Base-by-base conservation (phyloP, 805 yeast species). In the Metschnikowia hibisci region DNA sequence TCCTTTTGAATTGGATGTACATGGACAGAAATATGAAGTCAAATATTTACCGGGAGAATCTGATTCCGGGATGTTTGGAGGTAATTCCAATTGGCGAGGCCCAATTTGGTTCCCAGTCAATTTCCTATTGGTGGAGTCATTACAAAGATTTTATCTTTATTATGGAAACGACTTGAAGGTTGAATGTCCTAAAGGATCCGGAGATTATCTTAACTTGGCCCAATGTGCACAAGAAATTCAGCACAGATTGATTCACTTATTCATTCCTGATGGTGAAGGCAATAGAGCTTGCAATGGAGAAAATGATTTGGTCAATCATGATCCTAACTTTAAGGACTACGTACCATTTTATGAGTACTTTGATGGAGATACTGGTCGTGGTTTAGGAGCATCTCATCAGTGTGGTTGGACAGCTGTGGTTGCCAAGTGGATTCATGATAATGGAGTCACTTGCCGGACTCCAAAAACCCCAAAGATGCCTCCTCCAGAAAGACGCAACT, bases 21-120 rank as follows among this genome's bases (percentile, higher is more conserved):
- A 86, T 61, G 95, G 95, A 13, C 74, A 79, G 52, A 69, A 74
- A 31, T 89, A 82, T 63, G 68, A 72, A 34, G 90, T 87, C 26
- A 76, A 77, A 46, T 87, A 88, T 63, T 75, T 87, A 42, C 84
- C 95, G 4, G 96, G 95, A 25, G 96, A 87, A 58, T 84, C 95
- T 23, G 91, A 87, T 59, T 83, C 95, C 5, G 96, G 96, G 4
- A 78, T 90, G 78, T 89, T 89, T 74, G 97, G 97, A 39, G 97
- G 97, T 46, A 89, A 89, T 62, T 88, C 96, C 16, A 89, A 89
- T 65, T 89, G 97, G 97, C 77, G 97, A 63, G 97, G 97, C 2
- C 96, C 97, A 12, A 88, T 89, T 53, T 89, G 97, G 97, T 88
- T 89, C 73, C 96, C 97, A 15, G 87, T 87, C 10, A 89, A 84